Base-by-base conservation (phyloP, 768 basidiomycete species). In the Mycena metata region DNA sequence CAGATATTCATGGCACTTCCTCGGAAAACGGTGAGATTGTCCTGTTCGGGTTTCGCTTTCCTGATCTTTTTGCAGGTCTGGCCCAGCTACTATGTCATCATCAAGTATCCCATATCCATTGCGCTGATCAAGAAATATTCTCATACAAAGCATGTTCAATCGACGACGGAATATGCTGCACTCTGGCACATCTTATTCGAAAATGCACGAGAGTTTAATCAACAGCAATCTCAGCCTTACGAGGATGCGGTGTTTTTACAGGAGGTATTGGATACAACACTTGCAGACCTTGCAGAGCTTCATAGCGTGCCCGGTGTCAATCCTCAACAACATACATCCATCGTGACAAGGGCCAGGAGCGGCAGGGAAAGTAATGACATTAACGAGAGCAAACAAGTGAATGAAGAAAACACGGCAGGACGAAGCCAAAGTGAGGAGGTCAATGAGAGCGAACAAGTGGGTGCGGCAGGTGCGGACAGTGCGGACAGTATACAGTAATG, bases 1-100 rank as follows among this genome's bases (percentile, higher is more conserved):
- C 65, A 66, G 33, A 51, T 66, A 43, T 66, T 66, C 19, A 19
- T 54, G 21, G 17, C 33, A 0, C 58, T 66, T 8, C 65, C 65
- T 0, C 47, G 50, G 2, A 49, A 54, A 15, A 60, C 45, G 19
- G 57, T 60, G 15, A 58, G 36, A 10, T 19, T 0, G 7, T 23
- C 15, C 8, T n/a, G 6, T 16, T 36, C 5, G 36, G 17, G 13
- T 57, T 13, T 49, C n/a, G 10, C 3, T 21, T 0, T 58, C 36
- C 12, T 21, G 0, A 41, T 17, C 23, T 45, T 5, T n/a, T 39
- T 17, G 0, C 30, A 66, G 65, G 19, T 4, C 0, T 66, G 43
- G 35, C 58, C 65, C 16, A 33, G 6, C 26, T 66, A 66, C 58
- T 66, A 66, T 33, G 33, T 30, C 1, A 26, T 52, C 8, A 66